A percentile compares a stretch with the other conserved stretches of the same genome.
phyloP scores from a whole-genome alignment of 805 yeast genomes.

The Suhomyces tanzawaensis region DNA sequence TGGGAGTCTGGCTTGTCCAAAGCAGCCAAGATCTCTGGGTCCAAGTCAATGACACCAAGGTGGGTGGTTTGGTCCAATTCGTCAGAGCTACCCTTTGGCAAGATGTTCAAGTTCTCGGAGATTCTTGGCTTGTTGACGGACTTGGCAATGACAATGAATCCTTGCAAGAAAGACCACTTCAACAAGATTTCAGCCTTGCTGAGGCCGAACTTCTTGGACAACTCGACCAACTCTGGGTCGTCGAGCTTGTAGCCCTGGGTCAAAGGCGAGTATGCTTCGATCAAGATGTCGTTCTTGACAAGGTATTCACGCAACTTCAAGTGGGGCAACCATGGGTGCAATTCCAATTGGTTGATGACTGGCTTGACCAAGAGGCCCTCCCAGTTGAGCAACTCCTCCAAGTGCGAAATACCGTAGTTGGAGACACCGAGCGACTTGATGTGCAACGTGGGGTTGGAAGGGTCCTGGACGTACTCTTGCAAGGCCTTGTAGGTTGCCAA shows the following conservation, averaged over 20 bases:
- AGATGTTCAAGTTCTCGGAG: conserved; percentile 53
- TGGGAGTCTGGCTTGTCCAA: conserved; percentile 38
- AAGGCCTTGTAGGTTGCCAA: conserved; percentile 68
- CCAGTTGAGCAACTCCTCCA: conserved; percentile 61
- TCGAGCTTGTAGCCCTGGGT: conserved; percentile 57
- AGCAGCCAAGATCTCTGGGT: conserved; percentile 31
- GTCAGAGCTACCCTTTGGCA: conserved; percentile 25
- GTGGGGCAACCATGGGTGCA: conserved; percentile 81
- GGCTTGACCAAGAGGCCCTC: conserved; percentile 40
- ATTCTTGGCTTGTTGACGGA: conserved; percentile 54
- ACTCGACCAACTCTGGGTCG: conserved; percentile 50
- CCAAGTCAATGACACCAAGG: conserved; percentile 41
- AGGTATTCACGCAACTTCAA: conserved; percentile 62
- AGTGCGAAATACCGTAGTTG: conserved; percentile 59
- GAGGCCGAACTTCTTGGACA: conserved; percentile 50
- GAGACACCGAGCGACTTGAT: conserved; percentile 70
- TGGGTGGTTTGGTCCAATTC: conserved; percentile 26
- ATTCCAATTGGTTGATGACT: conserved; percentile 77
- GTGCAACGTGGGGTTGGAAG: conserved; percentile 44
- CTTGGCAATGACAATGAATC: conserved; percentile 40
- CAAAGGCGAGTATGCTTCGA: conserved; percentile 81
- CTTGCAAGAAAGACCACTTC: conserved; percentile 72
- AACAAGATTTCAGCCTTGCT: conserved; percentile 63
- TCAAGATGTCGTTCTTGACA: conserved; percentile 49
- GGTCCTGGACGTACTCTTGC: conserved; percentile 59